Percentiles rank a stretch among this genome's conserved stretches.
Conservation (phyloP, 306 rosid species). For the Pterocarpus macrocarpus region DNA sequence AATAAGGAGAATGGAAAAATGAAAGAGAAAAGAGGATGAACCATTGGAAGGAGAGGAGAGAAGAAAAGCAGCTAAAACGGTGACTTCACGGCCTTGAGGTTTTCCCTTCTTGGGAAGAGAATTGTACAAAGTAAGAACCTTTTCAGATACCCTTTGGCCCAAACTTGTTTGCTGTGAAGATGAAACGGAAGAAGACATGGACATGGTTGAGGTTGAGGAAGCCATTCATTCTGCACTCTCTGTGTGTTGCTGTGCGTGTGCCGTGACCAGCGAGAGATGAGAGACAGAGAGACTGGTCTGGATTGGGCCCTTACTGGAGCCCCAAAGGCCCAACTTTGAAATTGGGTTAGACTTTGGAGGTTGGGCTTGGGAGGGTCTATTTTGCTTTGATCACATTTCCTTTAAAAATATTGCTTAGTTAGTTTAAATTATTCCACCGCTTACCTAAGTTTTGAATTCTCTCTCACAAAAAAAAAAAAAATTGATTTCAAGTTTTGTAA, state of each 20-base stretch:
- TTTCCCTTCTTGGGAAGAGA: slow-evolving; percentile 89
- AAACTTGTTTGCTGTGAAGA: slow-evolving; percentile 47
- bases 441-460: too few species aligned
- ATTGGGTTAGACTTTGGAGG: background rate
- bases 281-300: background rate
- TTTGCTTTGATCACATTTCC: too few species aligned
- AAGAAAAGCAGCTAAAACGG: slow-evolving; percentile 88
- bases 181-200: slow-evolving; percentile 52
- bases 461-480: too few species aligned
- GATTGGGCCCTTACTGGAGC: background rate
- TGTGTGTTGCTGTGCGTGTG: background rate
- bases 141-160: slow-evolving; percentile 63
- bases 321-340: background rate
- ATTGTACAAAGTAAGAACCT: slow-evolving; percentile 65
- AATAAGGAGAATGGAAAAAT: slow-evolving; percentile 2
- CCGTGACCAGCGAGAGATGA: background rate
- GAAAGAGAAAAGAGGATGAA: background rate
- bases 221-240: background rate
- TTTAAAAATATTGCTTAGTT: too few species aligned
- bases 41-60: slow-evolving; percentile 83
- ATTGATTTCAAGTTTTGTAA: too few species aligned
- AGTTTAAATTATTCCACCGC: too few species aligned
- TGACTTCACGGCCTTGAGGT: slow-evolving; percentile 91
- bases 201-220: slow-evolving; percentile 19
- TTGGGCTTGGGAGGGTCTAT: background rate